Percentiles rank a stretch among this genome's conserved stretches.
Evolutionary conservation across 495 filamentous ascomycete genomes (phyloP).

Genomic region (Xylaria longipes): DNA sequence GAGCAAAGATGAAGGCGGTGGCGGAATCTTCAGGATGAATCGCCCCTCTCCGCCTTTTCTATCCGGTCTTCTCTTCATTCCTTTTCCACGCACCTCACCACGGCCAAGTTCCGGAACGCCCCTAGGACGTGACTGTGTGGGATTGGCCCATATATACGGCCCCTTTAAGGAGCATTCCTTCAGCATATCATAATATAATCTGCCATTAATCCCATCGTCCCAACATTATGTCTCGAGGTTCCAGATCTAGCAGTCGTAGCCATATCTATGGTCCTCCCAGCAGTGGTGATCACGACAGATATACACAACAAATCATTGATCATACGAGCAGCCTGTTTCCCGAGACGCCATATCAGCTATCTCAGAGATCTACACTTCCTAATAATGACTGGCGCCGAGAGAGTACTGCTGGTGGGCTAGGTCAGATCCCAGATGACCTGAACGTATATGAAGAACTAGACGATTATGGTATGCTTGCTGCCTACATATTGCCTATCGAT

Average conservation of each 20-base stretch:
- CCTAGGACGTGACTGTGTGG: not conserved
- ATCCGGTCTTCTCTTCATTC: not conserved
- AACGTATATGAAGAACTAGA: conserved; percentile 34
- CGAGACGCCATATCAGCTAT: conserved; percentile 20
- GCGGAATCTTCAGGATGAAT: not conserved
- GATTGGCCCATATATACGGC: not conserved
- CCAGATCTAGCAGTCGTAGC: conserved; percentile 19
- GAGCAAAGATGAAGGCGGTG: not conserved
- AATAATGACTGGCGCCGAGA: not conserved
- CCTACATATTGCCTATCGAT: not conserved
- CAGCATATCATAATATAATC: not conserved
- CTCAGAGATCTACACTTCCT: conserved; percentile 8
- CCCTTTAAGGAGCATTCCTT: not conserved
- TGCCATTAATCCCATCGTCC: not conserved
- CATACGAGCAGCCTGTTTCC: conserved; percentile 36
- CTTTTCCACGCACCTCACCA: not conserved
- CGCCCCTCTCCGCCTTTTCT: not conserved
- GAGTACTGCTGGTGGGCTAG: not conserved
- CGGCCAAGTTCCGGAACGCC: not conserved
- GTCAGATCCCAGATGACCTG: not conserved
- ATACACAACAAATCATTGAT: conserved; percentile 39
- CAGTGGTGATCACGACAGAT: conserved; percentile 28
- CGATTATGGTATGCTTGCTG: conserved; percentile 41
- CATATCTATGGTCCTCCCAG: conserved; percentile 28
- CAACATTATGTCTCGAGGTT: conserved; percentile 10